A percentile compares a stretch with the other conserved stretches of the same genome.
Evolutionary conservation across 345 rosid genomes (phyloP).

Genomic region (Tarenaya hassleriana): DNA sequence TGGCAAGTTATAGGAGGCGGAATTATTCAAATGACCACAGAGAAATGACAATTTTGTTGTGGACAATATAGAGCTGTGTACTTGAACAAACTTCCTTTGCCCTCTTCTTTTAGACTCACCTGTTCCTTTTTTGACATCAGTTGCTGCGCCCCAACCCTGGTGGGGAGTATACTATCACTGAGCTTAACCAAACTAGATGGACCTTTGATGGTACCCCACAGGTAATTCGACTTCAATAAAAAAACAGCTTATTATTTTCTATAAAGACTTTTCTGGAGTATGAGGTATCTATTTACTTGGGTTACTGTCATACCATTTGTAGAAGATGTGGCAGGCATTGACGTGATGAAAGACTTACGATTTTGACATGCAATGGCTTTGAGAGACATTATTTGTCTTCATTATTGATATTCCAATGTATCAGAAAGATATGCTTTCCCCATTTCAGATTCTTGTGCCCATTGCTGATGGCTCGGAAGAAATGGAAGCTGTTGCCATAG

Average conservation of each 20-base stretch:
- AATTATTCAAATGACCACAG: not conserved
- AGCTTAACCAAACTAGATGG: slow-evolving; percentile 69
- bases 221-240: slow-evolving; percentile 30
- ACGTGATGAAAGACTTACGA: no score
- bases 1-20: slow-evolving; percentile 9
- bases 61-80: not conserved
- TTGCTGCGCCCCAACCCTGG: slow-evolving; percentile 73
- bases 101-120: not conserved
- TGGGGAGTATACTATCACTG: slow-evolving; percentile 58
- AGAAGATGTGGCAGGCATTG: not conserved
- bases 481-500: slow-evolving; percentile 82
- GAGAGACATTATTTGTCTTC: not conserved
- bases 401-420: not conserved
- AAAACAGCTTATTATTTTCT: not conserved
- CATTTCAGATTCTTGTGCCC: slow-evolving; percentile 79
- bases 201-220: slow-evolving; percentile 46
- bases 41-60: not conserved
- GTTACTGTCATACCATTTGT: not conserved
- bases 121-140: slow-evolving; percentile 31
- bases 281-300: not conserved
- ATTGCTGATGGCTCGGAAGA: slow-evolving; percentile 86
- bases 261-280: not conserved
- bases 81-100: not conserved
- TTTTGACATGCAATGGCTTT: slow-evolving; percentile 1
- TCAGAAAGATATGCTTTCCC: slow-evolving; percentile 9